phyloP scores from a whole-genome alignment of 148 eudicot genomes.

The Dysphania ambrosioides region DNA sequence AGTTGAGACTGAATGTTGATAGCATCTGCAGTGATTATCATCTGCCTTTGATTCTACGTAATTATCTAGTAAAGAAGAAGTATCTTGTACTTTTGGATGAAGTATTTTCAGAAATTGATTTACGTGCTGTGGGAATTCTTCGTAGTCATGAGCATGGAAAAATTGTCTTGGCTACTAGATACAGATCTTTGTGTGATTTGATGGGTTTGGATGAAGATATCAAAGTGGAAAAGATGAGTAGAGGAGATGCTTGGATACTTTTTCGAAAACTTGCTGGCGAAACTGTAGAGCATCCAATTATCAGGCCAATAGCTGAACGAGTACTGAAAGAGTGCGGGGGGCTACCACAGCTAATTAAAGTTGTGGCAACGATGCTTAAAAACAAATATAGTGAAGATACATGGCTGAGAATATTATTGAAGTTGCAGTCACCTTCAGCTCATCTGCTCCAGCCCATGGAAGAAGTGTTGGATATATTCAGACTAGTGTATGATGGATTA shows the following conservation, averaged over 20 bases:
- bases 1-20: conserved; percentile 12
- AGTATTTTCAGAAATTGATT: conserved; percentile 19
- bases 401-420: conserved; percentile 5
- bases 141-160: conserved; percentile 28
- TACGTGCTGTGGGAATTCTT: conserved; percentile 23
- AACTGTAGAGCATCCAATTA: conserved; percentile 15
- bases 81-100: conserved; percentile 30
- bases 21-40: conserved; percentile 10
- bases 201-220: conserved; percentile 25
- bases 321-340: conserved; percentile 25
- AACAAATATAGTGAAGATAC: conserved; percentile 8
- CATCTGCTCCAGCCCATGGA: conserved; percentile 18
- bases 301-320: conserved; percentile 21
- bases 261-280: conserved; percentile 23
- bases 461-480: conserved; percentile 17
- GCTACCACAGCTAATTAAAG: conserved; percentile 28
- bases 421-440: conserved; percentile 19
- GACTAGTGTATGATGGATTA: conserved; percentile 16
- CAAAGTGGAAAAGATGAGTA: conserved; percentile 22
- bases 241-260: conserved; percentile 25
- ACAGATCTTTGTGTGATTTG: conserved; percentile 12
- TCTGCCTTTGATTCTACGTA: conserved; percentile 5
- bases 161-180: conserved; percentile 26
- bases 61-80: conserved; percentile 14
- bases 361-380: conserved; percentile 20